phyloP scores from a whole-genome alignment of 441 rosid species.

The Populus trichocarpa region DNA sequence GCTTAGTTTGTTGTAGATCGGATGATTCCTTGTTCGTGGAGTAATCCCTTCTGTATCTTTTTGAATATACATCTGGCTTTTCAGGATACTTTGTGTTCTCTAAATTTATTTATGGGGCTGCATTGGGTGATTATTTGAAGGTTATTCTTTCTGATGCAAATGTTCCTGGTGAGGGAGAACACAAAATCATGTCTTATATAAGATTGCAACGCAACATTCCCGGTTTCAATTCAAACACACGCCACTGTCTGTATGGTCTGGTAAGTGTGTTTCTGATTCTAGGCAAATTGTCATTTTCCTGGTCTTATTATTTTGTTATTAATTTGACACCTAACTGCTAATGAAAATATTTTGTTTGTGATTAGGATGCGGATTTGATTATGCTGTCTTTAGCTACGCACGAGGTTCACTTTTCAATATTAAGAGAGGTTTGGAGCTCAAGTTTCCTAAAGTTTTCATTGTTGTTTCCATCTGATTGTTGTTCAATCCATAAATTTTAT shows the following conservation, averaged over 20 bases:
- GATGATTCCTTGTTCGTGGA: conserved; percentile 47
- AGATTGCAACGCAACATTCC: conserved; percentile 77
- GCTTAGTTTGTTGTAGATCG: conserved; percentile 32
- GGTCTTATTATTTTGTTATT: background rate
- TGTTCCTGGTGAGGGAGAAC: conserved; percentile 98
- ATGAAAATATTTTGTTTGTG: conserved; percentile 10
- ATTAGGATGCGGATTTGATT: conserved; percentile 97
- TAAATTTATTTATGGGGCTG: conserved; percentile 59
- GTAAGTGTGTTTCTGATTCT: conserved; percentile 34
- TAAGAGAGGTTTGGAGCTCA: conserved; percentile 75
- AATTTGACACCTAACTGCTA: background rate
- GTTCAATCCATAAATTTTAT: background rate
- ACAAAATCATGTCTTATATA: conserved; percentile 93
- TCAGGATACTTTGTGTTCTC: conserved; percentile 49
- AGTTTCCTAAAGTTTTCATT: conserved; percentile 6
- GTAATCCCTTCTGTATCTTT: conserved; percentile 41
- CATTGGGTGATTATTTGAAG: conserved; percentile 72
- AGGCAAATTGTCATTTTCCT: background rate
- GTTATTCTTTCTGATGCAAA: conserved; percentile 98
- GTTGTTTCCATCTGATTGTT: conserved; percentile 14
- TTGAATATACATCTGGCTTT: conserved; percentile 35
- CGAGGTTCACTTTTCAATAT: conserved; percentile 94
- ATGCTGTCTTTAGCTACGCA: conserved; percentile 96
- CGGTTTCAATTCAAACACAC: conserved; percentile 90
- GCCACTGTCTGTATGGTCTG: conserved; percentile 22